Percentiles rank a stretch among this genome's conserved stretches.
Evolutionary conservation across 2,329 filamentous ascomycete species (phyloP).

Genomic region (Teratosphaeriaceae sp.): DNA sequence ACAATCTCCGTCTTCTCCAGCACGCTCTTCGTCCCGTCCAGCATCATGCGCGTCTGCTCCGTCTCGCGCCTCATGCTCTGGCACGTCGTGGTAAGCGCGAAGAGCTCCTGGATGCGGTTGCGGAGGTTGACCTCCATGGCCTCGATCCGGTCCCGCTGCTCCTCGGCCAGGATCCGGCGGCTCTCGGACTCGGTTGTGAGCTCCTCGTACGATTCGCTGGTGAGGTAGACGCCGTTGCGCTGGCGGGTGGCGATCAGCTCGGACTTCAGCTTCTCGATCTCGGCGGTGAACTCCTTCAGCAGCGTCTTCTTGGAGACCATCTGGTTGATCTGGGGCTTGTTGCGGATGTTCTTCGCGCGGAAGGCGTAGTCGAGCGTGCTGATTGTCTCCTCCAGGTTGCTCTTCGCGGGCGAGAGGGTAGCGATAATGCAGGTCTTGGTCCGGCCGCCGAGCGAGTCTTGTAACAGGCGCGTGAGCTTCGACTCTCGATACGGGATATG

Average conservation of each 20-base stretch:
- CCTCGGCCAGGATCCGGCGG: constrained; percentile 80
- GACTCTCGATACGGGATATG: constrained; percentile 97
- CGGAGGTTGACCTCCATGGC: constrained; percentile 84
- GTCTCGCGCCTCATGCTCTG: constrained; percentile 85
- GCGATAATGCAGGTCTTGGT: constrained; percentile 99
- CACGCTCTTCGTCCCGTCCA: constrained; percentile 74
- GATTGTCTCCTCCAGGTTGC: constrained; percentile 97
- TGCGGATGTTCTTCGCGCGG: constrained; percentile 94
- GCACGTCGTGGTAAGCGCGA: constrained; percentile 78
- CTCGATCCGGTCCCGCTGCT: constrained; percentile 86
- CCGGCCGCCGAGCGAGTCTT: constrained; percentile 95
- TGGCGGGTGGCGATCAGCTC: constrained; percentile 90
- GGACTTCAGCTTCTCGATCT: constrained; percentile 91
- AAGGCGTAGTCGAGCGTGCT: constrained; percentile 95
- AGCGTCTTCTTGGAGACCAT: constrained; percentile 89
- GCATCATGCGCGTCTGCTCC: constrained; percentile 62
- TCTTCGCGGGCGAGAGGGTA: constrained; percentile 94
- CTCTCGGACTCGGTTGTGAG: constrained; percentile 91
- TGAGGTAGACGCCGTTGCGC: constrained; percentile 90
- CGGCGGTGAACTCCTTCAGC: constrained; percentile 78
- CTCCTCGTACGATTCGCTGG: constrained; percentile 82
- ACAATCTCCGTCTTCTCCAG: constrained; percentile 85
- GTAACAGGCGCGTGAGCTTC: constrained; percentile 90
- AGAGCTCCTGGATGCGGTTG: constrained; percentile 90
- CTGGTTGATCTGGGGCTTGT: constrained; percentile 93